Base-by-base conservation (phyloP, 352 stramenopile genomes). In the Thalassiosira gravida region DNA sequence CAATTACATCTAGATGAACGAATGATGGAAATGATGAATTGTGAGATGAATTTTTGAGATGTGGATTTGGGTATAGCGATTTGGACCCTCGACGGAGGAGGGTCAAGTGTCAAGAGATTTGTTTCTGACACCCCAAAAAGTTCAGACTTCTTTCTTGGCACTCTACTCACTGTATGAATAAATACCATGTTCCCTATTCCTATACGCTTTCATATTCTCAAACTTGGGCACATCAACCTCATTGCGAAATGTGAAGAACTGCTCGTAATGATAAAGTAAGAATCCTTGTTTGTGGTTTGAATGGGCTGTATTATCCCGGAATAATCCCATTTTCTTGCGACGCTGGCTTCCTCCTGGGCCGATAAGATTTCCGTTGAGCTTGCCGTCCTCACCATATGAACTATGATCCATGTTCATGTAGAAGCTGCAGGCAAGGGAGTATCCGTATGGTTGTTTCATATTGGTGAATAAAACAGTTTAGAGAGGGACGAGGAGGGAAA, bases 131-230 rank as follows among this genome's bases (percentile, higher is more conserved):
- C n/a, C n/a, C n/a, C n/a, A n/a, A n/a, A n/a, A n/a, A n/a, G n/a
- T n/a, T n/a, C n/a, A n/a, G n/a, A n/a, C n/a, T n/a, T n/a, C n/a
- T n/a, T n/a, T n/a, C n/a, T n/a, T n/a, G n/a, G 5, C 32, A 39
- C 32, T 39, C 32, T 58, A 69, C 59, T 63, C 42, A 73, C 67
- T 87, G 8, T 73, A 74, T 24, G 42, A 16, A 49, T 74, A 69
- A 66, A 87, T 83, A 42, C 73, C 79, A 74, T 73, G 58, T 24
- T 81, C 58, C 30, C 56, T 27, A 25, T 83, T 83, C 64, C 73
- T 75, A 35, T 87, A 83, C 13, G 63, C 67, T n/a, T 53, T 46
- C 6, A 58, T 67, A 53, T 83, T 74, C 29, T 83, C 37, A 55
- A 87, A 81, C 18, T 74, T 56, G 18, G 69, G 68, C 8, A 81